Evolutionary conservation across 192 early-diverging fungal genomes (phyloP).

Genomic region (Backusella tarrabulga): DNA sequence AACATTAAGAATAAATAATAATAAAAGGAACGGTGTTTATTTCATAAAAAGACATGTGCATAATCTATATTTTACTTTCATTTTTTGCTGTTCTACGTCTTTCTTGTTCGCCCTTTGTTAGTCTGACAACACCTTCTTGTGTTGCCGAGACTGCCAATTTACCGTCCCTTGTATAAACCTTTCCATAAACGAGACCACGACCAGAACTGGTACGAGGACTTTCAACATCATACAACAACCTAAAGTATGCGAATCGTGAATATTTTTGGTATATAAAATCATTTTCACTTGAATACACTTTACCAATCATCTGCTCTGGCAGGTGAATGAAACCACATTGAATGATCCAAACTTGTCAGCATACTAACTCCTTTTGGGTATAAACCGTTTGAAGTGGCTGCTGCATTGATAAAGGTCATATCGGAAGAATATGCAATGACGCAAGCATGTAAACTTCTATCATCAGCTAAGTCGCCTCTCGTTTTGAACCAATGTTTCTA

Average conservation of each 20-base stretch:
- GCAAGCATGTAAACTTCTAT: slow-evolving; percentile 55
- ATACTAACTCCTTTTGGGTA: slow-evolving; percentile 35
- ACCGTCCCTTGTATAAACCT: slow-evolving; percentile 77
- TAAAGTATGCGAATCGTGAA: not conserved
- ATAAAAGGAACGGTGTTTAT: not conserved
- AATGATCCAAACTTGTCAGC: slow-evolving; percentile 68
- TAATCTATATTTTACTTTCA: slow-evolving; percentile 6
- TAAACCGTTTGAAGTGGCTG: slow-evolving; percentile 23
- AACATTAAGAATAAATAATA: not conserved
- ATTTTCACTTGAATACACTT: slow-evolving; percentile 9
- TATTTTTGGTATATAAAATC: slow-evolving; percentile 13
- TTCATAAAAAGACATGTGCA: not conserved
- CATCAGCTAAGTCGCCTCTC: slow-evolving; percentile 54
- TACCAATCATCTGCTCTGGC: slow-evolving; percentile 87
- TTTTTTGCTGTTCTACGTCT: not conserved
- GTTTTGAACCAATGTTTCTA: slow-evolving; percentile 62
- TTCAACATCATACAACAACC: slow-evolving; percentile 81
- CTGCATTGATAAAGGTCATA: slow-evolving; percentile 49
- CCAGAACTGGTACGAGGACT: slow-evolving; percentile 63
- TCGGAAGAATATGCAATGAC: slow-evolving; percentile 55
- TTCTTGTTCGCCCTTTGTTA: slow-evolving; percentile 29
- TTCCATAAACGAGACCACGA: slow-evolving; percentile 74
- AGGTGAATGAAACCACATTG: slow-evolving; percentile 87
- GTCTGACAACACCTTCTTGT: slow-evolving; percentile 82
- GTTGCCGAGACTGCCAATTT: slow-evolving; percentile 75